Conservation (phyloP, 1,139 yeast genomes). For the Saccharomyces pastorianus region DNA sequence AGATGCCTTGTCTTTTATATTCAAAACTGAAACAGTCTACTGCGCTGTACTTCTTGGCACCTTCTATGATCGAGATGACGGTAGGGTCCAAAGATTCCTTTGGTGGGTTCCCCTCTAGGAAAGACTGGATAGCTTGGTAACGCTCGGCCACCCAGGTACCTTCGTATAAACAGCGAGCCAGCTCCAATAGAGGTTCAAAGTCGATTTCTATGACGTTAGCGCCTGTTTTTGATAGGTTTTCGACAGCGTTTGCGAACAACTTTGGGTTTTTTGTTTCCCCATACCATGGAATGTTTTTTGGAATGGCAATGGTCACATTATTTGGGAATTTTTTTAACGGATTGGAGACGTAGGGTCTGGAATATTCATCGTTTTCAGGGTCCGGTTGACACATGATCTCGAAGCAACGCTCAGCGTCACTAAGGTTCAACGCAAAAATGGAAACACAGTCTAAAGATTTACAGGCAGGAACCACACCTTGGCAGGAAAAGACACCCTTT, state of each 20-base stretch:
- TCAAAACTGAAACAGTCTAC: conserved; percentile 78
- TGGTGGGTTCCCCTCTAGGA: conserved; percentile 66
- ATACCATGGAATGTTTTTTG: conserved; percentile 64
- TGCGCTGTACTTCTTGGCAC: conserved; percentile 72
- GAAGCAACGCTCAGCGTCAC: conserved; percentile 76
- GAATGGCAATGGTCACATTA: conserved; percentile 67
- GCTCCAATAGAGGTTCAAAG: conserved; percentile 63
- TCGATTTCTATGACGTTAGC: conserved; percentile 56
- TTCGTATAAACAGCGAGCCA: conserved; percentile 86
- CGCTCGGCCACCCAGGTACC: conserved; percentile 99
- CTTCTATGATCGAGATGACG: conserved; percentile 61
- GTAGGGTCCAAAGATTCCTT: conserved; percentile 68
- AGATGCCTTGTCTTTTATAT: conserved; percentile 68
- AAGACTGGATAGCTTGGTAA: conserved; percentile 71
- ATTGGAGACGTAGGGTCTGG: conserved; percentile 64
- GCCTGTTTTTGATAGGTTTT: conserved; percentile 44
- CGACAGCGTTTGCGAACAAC: conserved; percentile 55
- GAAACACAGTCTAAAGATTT: conserved; percentile 90
- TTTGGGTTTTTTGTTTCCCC: conserved; percentile 73
- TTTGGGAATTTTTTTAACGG: conserved; percentile 53
- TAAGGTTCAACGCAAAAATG: conserved; percentile 63
- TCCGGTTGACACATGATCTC: conserved; percentile 66
- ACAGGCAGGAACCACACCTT: conserved; percentile 96
- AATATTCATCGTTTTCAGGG: conserved; percentile 64
- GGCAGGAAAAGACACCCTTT: conserved; percentile 72